Base-by-base conservation (phyloP, 1,139 yeast species). In the Nakaseomyces uthaithaninus region DNA sequence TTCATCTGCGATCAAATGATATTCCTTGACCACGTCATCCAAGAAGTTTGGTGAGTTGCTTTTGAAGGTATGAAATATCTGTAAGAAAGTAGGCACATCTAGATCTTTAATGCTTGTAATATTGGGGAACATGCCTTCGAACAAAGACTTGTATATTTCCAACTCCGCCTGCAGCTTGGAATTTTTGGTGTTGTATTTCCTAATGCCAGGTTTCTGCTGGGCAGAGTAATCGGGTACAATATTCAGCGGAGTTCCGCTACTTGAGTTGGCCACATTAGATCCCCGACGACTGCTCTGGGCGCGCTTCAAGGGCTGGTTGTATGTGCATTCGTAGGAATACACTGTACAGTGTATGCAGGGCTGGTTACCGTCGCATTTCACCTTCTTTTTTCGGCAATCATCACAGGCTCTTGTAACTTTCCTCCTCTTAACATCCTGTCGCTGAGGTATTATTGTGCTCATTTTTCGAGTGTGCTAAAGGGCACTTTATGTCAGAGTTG, bases 321-420 rank as follows among this genome's bases (percentile, higher is more conserved):
- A 82, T 0, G 87, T 72, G 58, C 93, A 82, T 44, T 71, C 72
- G 60, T 81, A 84, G 8, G 86, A 78, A 61, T 86, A 87, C 2
- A 86, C 95, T 0, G 95, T 83, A 57, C 95, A 87, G 58, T 86
- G 95, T 36, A 86, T 82, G 64, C 95, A 87, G 1, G 95, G 95
- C 55, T 82, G 86, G 54, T 82, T 83, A 14, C 95, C 95, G 49
- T 87, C 95, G 63, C 97, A 87, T 58, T 85, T 86, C 49, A 89
- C 94, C 60, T 87, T 87, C 61, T 86, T 82, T 64, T 81, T 75
- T 28, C 70, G 55, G 60, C 94, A 87, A 48, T 83, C 85, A 60
- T 87, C 96, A 60, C 97, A 87, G 2, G 96, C 96, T 43, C 95
- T 68, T 1, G 94, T 81, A 38, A 87, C 95, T 45, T 95, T 66